A percentile compares a stretch with the other conserved stretches of the same genome.
Evolutionary conservation across 1,139 yeast species (phyloP).

Genomic region (Meyerozyma athensensis): DNA sequence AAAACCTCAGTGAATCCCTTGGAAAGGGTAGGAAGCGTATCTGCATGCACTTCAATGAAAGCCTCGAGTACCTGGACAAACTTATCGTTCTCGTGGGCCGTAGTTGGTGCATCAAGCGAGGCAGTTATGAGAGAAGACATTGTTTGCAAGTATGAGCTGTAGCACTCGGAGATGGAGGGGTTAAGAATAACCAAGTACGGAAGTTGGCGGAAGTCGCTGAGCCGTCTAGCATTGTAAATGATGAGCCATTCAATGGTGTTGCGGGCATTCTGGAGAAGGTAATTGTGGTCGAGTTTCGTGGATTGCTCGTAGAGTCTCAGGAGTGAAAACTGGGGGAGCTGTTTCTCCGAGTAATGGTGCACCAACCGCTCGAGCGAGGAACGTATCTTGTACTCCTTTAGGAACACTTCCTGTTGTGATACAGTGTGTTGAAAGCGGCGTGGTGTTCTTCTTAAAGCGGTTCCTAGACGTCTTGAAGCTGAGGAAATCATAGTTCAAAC

Average conservation of each 20-base stretch:
- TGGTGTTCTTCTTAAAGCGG: background rate
- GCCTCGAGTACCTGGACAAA: conserved; percentile 48
- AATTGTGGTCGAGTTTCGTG: conserved; percentile 31
- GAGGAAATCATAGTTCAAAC: too few species aligned
- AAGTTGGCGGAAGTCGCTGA: conserved; percentile 62
- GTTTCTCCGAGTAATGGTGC: conserved; percentile 42
- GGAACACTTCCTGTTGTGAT: conserved; percentile 27
- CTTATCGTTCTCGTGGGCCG: conserved; percentile 47
- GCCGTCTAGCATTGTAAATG: conserved; percentile 50
- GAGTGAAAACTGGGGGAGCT: conserved; percentile 46
- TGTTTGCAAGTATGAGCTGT: conserved; percentile 66
- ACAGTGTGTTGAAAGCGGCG: background rate
- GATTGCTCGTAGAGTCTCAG: conserved; percentile 40
- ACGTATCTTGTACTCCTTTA: conserved; percentile 45
- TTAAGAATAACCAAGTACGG: conserved; percentile 84
- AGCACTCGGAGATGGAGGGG: conserved; percentile 84
- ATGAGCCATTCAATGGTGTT: conserved; percentile 42
- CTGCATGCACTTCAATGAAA: conserved; percentile 72
- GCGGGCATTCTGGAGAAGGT: conserved; percentile 32
- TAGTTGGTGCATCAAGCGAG: conserved; percentile 33
- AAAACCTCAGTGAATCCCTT: conserved; percentile 78
- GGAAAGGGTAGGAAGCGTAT: conserved; percentile 75
- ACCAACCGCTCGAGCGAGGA: conserved; percentile 50
- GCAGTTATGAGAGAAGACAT: conserved; percentile 56
- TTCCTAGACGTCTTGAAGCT: too few species aligned